Evolutionary conservation across 2,329 filamentous ascomycete species (phyloP), one percentile per base, ranked within the genome.

Genomic region (Exutisphaerella laricina): DNA sequence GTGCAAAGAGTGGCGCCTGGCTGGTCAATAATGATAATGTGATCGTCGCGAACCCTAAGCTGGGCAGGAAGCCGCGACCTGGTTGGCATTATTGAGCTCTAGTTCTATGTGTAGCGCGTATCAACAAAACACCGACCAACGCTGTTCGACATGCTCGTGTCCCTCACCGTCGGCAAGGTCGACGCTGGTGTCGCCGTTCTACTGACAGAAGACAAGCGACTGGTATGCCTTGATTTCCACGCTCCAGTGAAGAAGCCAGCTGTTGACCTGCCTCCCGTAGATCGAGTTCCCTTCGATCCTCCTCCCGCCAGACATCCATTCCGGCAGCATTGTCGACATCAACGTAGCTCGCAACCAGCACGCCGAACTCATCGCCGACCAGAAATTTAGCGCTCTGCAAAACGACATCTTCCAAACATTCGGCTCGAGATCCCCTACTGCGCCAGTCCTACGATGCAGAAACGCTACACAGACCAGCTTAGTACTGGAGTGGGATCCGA

Each of bases 271-370:
- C 44, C 16, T 25, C 28, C 22, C 41, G 22, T 65, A 97, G 90
- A 97, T 98, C 65, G 92, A 98, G 66, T 98, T 98, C 63, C 92
- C 92, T 25, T 97, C 92, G 34, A 95, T 98, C 54, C 85, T 98
- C 37, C 82, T 98, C 12, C 92, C 92, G 1, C 85, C 86, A 50
- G 89, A 95, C 65, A 98, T 98, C 67, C 83, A 87, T 49, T 95
- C 88, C 12, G 92, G 92, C 57, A 94, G 86, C 65, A 97, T 98
- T 60, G 92, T 98, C 66, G 92, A 98, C 68, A 97, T 98, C 67
- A 88, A 88, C 49, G 92, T 98, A 55, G 76, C 84, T 46, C 88
- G 90, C 65, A 98, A 98, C 69, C 74, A 79, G 57, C 70, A 73
- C 41, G 87, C 89, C 46, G 92, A 98, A 70, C 66, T 76, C 41